Base-by-base conservation (phyloP, 805 yeast species). In the Kazachstania taianensis region DNA sequence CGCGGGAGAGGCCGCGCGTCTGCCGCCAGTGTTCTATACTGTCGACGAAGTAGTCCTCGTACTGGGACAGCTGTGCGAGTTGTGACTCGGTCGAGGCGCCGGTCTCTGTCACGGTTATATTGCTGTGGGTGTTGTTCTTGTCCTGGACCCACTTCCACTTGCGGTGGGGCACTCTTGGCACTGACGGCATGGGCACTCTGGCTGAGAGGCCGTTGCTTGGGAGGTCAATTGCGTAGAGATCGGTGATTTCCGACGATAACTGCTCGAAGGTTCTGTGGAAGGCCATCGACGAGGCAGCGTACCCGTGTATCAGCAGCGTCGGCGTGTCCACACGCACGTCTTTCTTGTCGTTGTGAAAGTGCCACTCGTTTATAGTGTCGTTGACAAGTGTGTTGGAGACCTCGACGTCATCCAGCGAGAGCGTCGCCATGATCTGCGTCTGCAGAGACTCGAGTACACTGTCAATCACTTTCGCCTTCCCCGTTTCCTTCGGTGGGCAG, bases 221-320 rank as follows among this genome's bases (percentile, higher is more conserved):
- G 46, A 79, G 54, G 50, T 82, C 94, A 16, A 82, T 63, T 0
- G 84, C 77, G 53, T 78, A 85, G 23, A 82, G 49, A 29, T 70
- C 78, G 1, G 74, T 73, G 7, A 78, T 60, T 5, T 62, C 41
- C 33, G 41, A 50, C 3, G 72, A 53, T 33, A 80, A 55, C 0
- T 57, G 65, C 31, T 70, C 72, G 44, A 83, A 73, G 51, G 83
- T 89, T 42, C 79, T 73, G 49, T 78, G 72, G 48, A 75, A 89
- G 37, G 85, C 76, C 18, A 94, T 89, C 10, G 86, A 70, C 1
- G 94, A 83, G 0, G 97, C 94, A 2, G 94, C 96, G 52, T 85
- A 86, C 0, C 98, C 98, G 57, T 89, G 98, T 4, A 92, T 61
- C 42, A 89, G 57, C 2, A 92, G 43, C 3, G 67, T 55, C 2